Evolutionary conservation across 1,284 basidiomycete genomes (phyloP).

Genomic region (Lentinula novae-zelandiae): DNA sequence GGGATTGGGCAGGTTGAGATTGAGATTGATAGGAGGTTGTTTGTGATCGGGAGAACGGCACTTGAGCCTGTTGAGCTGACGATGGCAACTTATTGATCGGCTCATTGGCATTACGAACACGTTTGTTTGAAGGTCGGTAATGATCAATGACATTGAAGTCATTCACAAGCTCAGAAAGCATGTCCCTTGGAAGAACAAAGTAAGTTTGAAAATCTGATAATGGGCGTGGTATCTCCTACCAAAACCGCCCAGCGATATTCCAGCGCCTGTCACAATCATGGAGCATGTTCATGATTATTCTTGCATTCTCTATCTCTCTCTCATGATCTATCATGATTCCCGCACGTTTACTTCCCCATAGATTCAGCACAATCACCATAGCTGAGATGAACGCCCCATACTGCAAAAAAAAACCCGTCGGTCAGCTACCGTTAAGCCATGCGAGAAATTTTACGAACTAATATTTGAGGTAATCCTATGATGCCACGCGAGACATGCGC

Average conservation of each 20-base stretch:
- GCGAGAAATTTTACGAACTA: constrained; percentile 2
- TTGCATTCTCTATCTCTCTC: constrained; percentile 10
- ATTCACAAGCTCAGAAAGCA: constrained; percentile 11
- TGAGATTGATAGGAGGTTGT: not conserved
- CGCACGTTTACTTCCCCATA: constrained; percentile 14
- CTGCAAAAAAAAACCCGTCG: not conserved
- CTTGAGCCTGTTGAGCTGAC: not conserved
- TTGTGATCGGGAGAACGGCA: not conserved
- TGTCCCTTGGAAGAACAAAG: constrained; percentile 5
- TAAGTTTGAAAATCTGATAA: not conserved
- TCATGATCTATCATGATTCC: constrained; percentile 11
- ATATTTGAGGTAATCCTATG: constrained; percentile 10
- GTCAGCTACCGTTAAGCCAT: not conserved
- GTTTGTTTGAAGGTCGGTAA: constrained; percentile 3
- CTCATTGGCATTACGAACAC: constrained; percentile 1
- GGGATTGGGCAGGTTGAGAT: not conserved
- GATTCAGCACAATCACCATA: constrained; percentile 14
- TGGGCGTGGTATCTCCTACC: not conserved
- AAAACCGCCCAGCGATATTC: constrained; percentile 14
- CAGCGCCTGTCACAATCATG: constrained; percentile 10
- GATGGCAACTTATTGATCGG: not conserved
- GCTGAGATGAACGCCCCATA: constrained; percentile 12
- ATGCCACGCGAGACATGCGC: constrained; percentile 6
- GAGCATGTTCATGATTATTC: constrained; percentile 10
- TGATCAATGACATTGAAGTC: constrained; percentile 7